These are phyloP conservation scores for Chrysoporthe puriensis DNA, from an alignment of 2,329 filamentous ascomycete genomes.

Conservation along the genomic window DNA sequence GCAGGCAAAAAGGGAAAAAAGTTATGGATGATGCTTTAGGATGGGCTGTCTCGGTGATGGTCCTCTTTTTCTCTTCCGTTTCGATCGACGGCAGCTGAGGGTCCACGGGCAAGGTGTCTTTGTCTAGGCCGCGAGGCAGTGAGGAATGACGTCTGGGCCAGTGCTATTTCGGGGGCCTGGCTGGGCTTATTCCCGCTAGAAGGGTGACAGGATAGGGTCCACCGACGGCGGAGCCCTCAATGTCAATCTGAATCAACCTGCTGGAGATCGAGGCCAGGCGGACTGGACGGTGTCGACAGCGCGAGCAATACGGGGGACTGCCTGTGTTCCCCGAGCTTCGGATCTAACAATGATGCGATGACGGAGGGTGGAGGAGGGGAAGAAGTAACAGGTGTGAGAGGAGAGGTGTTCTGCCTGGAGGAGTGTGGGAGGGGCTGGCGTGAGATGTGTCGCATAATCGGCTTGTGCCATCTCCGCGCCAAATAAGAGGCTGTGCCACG, in stretches of 20 bases:
- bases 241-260: slow-evolving; percentile 6
- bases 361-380: not conserved
- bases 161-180: not conserved
- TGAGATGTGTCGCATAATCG: slow-evolving; percentile 1
- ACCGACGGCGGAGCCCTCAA: slow-evolving; percentile 7
- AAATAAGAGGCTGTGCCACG: slow-evolving; percentile 4
- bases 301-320: not conserved
- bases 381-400: not conserved
- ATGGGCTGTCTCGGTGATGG: not conserved
- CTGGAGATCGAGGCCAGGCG: not conserved
- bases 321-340: not conserved
- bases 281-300: not conserved
- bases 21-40: slow-evolving; percentile 1
- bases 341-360: not conserved
- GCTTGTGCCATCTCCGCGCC: not conserved
- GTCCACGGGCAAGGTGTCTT: not conserved
- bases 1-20: not conserved
- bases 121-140: slow-evolving; percentile 3
- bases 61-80: not conserved
- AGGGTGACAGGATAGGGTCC: not conserved
- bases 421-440: not conserved
- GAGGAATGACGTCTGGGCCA: slow-evolving; percentile 15
- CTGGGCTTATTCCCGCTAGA: slow-evolving; percentile 12
- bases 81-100: not conserved
- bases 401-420: not conserved